These are phyloP conservation scores for Arabidopsis lyrata DNA, from an alignment of 441 rosid species.

Conservation along the genomic window DNA sequence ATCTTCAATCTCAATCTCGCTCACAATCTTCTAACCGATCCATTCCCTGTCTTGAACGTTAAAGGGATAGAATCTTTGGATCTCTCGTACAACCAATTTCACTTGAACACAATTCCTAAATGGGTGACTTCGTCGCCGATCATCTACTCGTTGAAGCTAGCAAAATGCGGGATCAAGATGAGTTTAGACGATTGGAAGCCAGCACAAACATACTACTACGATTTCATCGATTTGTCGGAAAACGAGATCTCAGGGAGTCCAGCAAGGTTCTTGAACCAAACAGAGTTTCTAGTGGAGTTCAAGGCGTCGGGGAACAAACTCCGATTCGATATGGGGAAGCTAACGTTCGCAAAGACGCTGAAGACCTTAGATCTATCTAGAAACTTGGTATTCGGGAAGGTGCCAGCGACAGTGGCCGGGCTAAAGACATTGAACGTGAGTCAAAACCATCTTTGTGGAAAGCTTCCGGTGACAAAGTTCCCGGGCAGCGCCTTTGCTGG, in stretches of 20 bases:
- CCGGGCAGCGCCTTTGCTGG: constrained; percentile 57
- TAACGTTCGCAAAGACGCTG: constrained; percentile 54
- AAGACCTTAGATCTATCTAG: constrained; percentile 59
- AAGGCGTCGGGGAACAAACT: constrained; percentile 60
- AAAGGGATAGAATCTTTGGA: constrained; percentile 80
- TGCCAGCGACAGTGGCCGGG: constrained; percentile 56
- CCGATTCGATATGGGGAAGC: constrained; percentile 55
- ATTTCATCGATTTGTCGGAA: constrained; percentile 69
- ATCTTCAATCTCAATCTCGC: constrained; percentile 77
- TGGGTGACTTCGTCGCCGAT: constrained; percentile 79
- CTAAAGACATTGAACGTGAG: constrained; percentile 58
- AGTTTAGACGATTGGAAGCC: constrained; percentile 66
- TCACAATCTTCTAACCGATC: constrained; percentile 60
- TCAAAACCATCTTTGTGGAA: constrained; percentile 72
- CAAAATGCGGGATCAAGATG: constrained; percentile 72
- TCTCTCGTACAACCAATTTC: constrained; percentile 65
- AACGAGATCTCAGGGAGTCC: constrained; percentile 79
- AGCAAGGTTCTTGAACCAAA: constrained; percentile 55
- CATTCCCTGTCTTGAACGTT: constrained; percentile 66
- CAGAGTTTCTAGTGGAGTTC: constrained; percentile 63
- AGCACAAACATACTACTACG: constrained; percentile 65
- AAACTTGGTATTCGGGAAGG: constrained; percentile 64
- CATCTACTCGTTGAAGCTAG: constrained; percentile 71
- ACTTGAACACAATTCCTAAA: constrained; percentile 62
- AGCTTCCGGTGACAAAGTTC: constrained; percentile 64